A percentile compares a stretch with the other conserved stretches of the same genome.
Conservation (phyloP, 768 basidiomycete genomes). For the Tulasnella sp. region DNA sequence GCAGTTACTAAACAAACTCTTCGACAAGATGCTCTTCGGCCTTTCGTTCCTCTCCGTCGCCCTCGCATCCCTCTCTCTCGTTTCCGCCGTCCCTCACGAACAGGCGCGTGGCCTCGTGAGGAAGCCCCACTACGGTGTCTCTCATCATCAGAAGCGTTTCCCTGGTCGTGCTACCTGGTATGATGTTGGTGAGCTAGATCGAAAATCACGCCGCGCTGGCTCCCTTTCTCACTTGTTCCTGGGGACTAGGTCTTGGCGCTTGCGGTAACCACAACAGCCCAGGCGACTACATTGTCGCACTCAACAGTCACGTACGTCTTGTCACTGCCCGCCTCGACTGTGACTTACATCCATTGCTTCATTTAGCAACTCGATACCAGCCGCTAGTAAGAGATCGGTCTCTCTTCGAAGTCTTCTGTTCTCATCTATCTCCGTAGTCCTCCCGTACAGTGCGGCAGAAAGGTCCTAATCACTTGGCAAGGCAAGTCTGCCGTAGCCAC, state of each 20-base stretch:
- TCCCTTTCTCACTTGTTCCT: background rate
- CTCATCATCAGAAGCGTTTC: constrained; percentile 2
- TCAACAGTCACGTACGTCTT: constrained; percentile 6
- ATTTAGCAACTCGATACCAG: constrained; percentile 1
- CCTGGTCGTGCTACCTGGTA: constrained; percentile 13
- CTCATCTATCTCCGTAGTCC: background rate
- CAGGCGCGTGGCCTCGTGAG: background rate
- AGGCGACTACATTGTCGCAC: constrained; percentile 16
- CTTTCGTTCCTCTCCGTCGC: background rate
- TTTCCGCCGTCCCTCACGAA: background rate
- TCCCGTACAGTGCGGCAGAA: constrained; percentile 19
- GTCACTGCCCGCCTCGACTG: background rate
- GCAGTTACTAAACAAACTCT: background rate
- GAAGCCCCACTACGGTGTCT: background rate
- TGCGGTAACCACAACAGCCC: constrained; percentile 12
- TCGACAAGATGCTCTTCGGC: background rate
- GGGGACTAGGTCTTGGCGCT: constrained; percentile 12
- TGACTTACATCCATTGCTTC: background rate
- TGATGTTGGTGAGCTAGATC: constrained; percentile 9
- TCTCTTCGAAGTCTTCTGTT: background rate
- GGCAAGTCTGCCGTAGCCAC: constrained; percentile 16
- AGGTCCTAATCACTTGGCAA: constrained; percentile 19
- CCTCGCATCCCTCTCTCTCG: background rate
- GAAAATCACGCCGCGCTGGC: background rate
- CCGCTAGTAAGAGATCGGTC: background rate